Conservation (phyloP, 176 grass and related monocot genomes). For the Raddia distichophylla region DNA sequence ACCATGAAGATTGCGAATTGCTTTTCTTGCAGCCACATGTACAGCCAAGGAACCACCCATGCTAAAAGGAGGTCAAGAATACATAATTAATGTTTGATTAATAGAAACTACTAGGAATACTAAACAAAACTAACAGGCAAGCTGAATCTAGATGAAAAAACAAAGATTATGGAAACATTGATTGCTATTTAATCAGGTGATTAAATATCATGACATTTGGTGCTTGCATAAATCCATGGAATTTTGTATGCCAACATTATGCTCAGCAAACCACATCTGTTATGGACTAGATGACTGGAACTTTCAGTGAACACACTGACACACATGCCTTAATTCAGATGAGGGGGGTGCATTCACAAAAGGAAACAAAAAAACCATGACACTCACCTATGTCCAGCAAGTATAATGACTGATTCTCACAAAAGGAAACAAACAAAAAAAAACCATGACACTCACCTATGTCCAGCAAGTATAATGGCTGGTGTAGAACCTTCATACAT, state of each 20-base stretch:
- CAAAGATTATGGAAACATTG: slow-evolving; percentile 3
- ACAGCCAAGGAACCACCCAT: slow-evolving; percentile 97
- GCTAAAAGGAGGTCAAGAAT: slow-evolving; percentile 43
- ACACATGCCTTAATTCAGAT: slow-evolving; percentile 4
- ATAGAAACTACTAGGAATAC: not conserved
- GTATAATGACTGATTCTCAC: slow-evolving; percentile 97
- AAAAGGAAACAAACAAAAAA: slow-evolving; percentile 2
- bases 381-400: slow-evolving; percentile 90
- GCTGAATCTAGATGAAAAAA: not conserved
- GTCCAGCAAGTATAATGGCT: slow-evolving; percentile 95
- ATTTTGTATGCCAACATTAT: slow-evolving; percentile 12
- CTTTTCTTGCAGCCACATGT: slow-evolving; percentile 85
- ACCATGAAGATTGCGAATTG: slow-evolving; percentile 69
- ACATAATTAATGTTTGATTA: slow-evolving; percentile 8
- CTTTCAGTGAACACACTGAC: slow-evolving; percentile 20
- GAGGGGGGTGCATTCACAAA: not conserved
- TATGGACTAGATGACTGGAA: not conserved
- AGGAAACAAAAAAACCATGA: slow-evolving; percentile 4
- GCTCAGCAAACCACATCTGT: not conserved
- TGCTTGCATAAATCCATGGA: not conserved
- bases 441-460: slow-evolving; percentile 64
- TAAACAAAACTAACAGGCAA: slow-evolving; percentile 22
- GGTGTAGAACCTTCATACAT: slow-evolving; percentile 79
- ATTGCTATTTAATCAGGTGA: not conserved
- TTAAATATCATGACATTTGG: slow-evolving; percentile 8